Evolutionary conservation across 108 stramenopile genomes (phyloP).

Genomic region (Aureococcus anophagefferens): DNA sequence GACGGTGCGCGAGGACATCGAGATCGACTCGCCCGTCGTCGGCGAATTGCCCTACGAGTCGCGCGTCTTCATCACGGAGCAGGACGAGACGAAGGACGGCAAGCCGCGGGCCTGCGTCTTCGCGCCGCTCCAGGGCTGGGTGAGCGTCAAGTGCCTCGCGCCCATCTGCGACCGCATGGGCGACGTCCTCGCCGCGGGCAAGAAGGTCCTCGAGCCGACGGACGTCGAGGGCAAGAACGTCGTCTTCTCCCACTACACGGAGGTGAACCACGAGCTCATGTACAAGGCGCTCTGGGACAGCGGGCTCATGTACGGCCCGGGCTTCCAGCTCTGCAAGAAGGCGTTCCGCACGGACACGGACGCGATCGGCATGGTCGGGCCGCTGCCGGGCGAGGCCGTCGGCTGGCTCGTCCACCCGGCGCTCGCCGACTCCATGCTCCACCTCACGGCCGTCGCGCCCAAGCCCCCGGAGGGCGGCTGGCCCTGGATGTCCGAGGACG

Average conservation of each 20-base stretch:
- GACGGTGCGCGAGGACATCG: neutral
- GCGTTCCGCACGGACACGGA: neutral
- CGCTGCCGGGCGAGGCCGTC: neutral
- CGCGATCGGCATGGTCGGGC: neutral
- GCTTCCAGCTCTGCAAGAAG: neutral
- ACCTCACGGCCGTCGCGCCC: neutral
- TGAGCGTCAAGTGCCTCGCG: neutral
- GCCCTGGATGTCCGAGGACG: neutral
- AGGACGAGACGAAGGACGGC: neutral
- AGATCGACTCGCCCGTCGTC: neutral
- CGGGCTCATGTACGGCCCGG: neutral
- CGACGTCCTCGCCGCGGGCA: neutral
- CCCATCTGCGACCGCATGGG: neutral
- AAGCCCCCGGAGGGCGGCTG: neutral
- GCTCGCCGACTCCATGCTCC: neutral
- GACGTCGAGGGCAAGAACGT: neutral
- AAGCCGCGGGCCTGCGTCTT: neutral
- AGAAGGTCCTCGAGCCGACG: neutral
- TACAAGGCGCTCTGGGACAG: neutral
- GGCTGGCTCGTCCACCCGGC: slow-evolving; percentile 1
- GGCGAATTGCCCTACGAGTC: neutral
- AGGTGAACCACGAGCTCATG: neutral
- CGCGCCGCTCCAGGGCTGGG: neutral
- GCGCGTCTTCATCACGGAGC: neutral
- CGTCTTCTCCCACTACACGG: neutral